These are phyloP conservation scores for Lactarius sanguifluus DNA, from an alignment of 768 basidiomycete species.

Conservation along the genomic window DNA sequence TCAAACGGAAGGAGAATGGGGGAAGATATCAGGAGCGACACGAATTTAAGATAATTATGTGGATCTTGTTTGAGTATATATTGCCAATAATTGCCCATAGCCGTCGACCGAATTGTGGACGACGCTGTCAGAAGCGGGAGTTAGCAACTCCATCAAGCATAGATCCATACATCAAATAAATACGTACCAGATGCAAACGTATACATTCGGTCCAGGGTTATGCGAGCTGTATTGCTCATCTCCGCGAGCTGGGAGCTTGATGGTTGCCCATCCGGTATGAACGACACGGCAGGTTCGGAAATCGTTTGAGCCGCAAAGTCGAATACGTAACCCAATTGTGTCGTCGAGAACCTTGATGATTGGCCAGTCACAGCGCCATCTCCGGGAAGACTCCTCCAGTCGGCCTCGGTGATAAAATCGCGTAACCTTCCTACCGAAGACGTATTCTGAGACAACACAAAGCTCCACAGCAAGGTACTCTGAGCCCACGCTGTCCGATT, in stretches of 20 bases:
- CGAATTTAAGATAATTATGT: constrained; percentile 47
- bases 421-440: constrained; percentile 42
- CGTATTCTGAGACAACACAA: constrained; percentile 51
- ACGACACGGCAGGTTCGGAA: constrained; percentile 45
- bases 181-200: constrained; percentile 55
- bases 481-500: constrained; percentile 60
- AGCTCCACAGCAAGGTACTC: constrained; percentile 59
- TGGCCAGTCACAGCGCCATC: constrained; percentile 44
- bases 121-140: constrained; percentile 44
- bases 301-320: constrained; percentile 60
- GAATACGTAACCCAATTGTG: constrained; percentile 52
- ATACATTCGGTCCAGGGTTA: constrained; percentile 58
- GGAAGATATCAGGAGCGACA: constrained; percentile 46
- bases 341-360: constrained; percentile 41
- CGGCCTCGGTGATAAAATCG: constrained; percentile 47
- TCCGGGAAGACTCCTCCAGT: constrained; percentile 46
- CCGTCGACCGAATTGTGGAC: constrained; percentile 49
- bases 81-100: constrained; percentile 56
- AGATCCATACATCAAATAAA: not conserved
- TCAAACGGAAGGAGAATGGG: constrained; percentile 61
- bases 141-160: constrained; percentile 10
- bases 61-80: constrained; percentile 48
- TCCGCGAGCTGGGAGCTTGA: constrained; percentile 44
- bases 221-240: constrained; percentile 41
- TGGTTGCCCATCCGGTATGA: constrained; percentile 48